Conservation (phyloP, 192 early-diverging fungal genomes). For the Podila epicladia region DNA sequence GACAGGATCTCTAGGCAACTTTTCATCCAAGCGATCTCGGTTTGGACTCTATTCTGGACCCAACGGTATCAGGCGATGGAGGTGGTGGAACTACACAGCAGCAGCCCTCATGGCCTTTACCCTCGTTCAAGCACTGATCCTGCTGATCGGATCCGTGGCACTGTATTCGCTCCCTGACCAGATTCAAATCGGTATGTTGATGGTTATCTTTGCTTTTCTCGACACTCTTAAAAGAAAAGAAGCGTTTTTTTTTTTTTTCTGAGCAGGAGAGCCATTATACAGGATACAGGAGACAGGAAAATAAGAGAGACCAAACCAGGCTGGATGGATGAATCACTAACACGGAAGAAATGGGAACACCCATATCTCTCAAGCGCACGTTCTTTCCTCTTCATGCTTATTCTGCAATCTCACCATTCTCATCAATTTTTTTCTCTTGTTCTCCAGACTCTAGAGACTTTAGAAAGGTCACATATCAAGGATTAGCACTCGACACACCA, state of each 20-base stretch:
- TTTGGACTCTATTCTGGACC: constrained; percentile 11
- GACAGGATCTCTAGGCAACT: constrained; percentile 20
- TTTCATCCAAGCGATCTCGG: constrained; percentile 30
- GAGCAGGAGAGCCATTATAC: too few relatives aligned
- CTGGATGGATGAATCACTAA: not conserved
- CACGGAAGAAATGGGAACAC: too few relatives aligned
- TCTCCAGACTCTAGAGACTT: constrained; percentile 55
- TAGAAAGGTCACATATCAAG: constrained; percentile 55
- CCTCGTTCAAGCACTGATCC: constrained; percentile 36
- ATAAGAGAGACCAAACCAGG: too few relatives aligned
- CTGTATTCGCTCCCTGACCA: constrained; percentile 44
- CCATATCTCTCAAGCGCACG: too few relatives aligned
- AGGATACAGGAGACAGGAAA: too few relatives aligned
- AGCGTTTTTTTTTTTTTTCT: too few relatives aligned
- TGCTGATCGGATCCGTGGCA: constrained; percentile 38
- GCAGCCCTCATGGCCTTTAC: constrained; percentile 34
- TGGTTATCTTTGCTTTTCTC: not conserved
- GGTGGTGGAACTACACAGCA: constrained; percentile 51
- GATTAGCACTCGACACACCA: constrained; percentile 42
- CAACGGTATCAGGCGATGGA: constrained; percentile 23
- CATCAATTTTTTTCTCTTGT: too few relatives aligned
- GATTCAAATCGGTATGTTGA: constrained; percentile 52
- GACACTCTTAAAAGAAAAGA: not conserved
- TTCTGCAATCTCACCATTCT: too few relatives aligned
- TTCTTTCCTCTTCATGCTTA: too few relatives aligned